These are phyloP conservation scores for Monosporozyma aquatica DNA, from an alignment of 805 yeast genomes.

Conservation along the genomic window DNA sequence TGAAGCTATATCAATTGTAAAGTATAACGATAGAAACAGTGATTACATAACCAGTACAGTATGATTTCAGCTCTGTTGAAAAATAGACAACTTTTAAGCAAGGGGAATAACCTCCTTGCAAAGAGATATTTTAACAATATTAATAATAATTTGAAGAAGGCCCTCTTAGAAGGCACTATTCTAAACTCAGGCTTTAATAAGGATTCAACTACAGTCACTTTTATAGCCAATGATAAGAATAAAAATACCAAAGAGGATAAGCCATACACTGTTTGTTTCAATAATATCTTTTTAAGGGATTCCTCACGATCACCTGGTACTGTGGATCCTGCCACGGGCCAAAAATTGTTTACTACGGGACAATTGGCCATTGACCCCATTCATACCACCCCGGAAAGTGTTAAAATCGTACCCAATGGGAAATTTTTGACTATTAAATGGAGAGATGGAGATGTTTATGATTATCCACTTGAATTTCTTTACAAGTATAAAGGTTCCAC, in stretches of 20 bases:
- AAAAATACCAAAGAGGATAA: constrained; percentile 1
- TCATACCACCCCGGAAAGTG: constrained; percentile 30
- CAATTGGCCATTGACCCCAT: constrained; percentile 27
- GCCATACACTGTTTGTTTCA: constrained; percentile 32
- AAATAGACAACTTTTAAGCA: neutral
- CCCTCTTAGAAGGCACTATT: constrained; percentile 5
- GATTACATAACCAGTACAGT: neutral
- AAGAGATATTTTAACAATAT: neutral
- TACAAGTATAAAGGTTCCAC: constrained; percentile 34
- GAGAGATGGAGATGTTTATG: constrained; percentile 38
- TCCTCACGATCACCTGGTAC: constrained; percentile 42
- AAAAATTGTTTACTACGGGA: constrained; percentile 59
- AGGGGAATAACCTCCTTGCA: neutral
- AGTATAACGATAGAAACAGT: too few relatives aligned
- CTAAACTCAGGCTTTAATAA: constrained; percentile 10
- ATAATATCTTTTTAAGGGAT: constrained; percentile 55
- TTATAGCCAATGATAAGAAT: constrained; percentile 10
- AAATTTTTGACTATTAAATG: constrained; percentile 37
- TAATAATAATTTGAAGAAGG: neutral
- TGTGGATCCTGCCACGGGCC: constrained; percentile 41
- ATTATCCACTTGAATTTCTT: constrained; percentile 41
- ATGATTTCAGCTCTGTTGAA: neutral
- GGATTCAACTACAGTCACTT: constrained; percentile 21
- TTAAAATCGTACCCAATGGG: constrained; percentile 30
- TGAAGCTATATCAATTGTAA: too few relatives aligned